Conservation (phyloP, 352 stramenopile species). For the Phytophthora citricola region DNA sequence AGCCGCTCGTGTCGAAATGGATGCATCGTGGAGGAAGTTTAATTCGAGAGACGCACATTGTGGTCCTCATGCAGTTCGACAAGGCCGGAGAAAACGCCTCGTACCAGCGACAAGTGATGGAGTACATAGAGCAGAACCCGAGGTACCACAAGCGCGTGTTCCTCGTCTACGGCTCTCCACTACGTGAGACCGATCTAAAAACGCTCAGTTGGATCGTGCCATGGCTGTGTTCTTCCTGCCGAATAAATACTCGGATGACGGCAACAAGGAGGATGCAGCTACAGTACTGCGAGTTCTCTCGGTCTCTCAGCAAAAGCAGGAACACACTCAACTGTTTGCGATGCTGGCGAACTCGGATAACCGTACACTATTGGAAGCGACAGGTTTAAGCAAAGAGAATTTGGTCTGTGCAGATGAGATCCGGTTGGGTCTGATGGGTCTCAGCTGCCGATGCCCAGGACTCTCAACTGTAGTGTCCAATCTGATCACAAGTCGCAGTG, state of each 20-base stretch:
- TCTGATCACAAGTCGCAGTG: slow-evolving; percentile 79
- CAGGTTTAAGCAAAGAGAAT: slow-evolving; percentile 70
- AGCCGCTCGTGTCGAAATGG: slow-evolving; percentile 50
- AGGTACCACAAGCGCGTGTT: slow-evolving; percentile 84
- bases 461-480: slow-evolving; percentile 88
- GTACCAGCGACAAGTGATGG: slow-evolving; percentile 71
- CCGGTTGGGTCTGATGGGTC: slow-evolving; percentile 83
- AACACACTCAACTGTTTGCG: slow-evolving; percentile 77
- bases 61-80: slow-evolving; percentile 82
- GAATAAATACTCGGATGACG: slow-evolving; percentile 84
- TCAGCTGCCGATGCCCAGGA: slow-evolving; percentile 83
- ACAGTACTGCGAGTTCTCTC: slow-evolving; percentile 85
- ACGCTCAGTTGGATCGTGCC: slow-evolving; percentile 66
- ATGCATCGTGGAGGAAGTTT: slow-evolving; percentile 54
- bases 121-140: slow-evolving; percentile 75
- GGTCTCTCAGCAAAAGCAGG: slow-evolving; percentile 67
- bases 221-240: slow-evolving; percentile 87
- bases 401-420: slow-evolving; percentile 85
- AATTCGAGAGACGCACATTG: slow-evolving; percentile 82
- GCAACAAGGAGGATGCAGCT: slow-evolving; percentile 81
- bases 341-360: slow-evolving; percentile 90
- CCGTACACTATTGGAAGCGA: slow-evolving; percentile 75
- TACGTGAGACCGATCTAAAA: slow-evolving; percentile 61
- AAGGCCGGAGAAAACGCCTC: slow-evolving; percentile 48
- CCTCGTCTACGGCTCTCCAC: slow-evolving; percentile 74